Conservation (phyloP, 2,329 filamentous ascomycete species). For the Dactylonectria macrodidyma region DNA sequence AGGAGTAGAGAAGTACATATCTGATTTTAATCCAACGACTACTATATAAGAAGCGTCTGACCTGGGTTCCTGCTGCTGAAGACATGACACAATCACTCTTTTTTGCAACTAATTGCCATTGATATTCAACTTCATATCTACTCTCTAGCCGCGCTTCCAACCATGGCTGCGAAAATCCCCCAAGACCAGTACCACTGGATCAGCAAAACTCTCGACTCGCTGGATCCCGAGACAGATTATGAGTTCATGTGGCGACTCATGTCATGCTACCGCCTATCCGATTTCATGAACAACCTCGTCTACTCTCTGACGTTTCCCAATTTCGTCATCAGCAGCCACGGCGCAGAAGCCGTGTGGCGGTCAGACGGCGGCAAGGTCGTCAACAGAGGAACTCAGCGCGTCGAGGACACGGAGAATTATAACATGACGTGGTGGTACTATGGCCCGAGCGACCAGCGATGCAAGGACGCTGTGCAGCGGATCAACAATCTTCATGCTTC, state of each 20-base stretch:
- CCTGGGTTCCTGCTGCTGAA: not conserved
- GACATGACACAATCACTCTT: not conserved
- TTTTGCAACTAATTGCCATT: not conserved
- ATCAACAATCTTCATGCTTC: slow-evolving; percentile 22
- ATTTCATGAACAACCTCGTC: slow-evolving; percentile 25
- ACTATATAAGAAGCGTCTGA: not conserved
- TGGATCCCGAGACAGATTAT: slow-evolving; percentile 24
- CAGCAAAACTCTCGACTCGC: slow-evolving; percentile 12
- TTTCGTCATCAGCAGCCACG: slow-evolving; percentile 18
- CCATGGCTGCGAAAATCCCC: not conserved
- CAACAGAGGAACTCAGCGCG: slow-evolving; percentile 9
- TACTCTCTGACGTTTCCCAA: slow-evolving; percentile 25
- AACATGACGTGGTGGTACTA: slow-evolving; percentile 29
- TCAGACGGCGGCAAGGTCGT: slow-evolving; percentile 27
- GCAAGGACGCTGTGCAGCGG: slow-evolving; percentile 7
- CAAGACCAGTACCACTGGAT: slow-evolving; percentile 26
- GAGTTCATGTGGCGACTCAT: slow-evolving; percentile 24
- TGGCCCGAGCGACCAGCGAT: slow-evolving; percentile 19
- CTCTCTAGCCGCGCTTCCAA: not conserved
- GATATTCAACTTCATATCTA: not conserved
- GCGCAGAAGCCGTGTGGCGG: slow-evolving; percentile 21
- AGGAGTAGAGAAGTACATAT: not conserved
- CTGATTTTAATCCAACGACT: not conserved
- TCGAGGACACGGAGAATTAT: slow-evolving; percentile 26
- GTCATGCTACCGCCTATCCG: slow-evolving; percentile 20